Evolutionary conservation across 1,284 basidiomycete genomes (phyloP), one percentile per base, ranked within the genome.

Genomic region (Boletus semigastroideus): DNA sequence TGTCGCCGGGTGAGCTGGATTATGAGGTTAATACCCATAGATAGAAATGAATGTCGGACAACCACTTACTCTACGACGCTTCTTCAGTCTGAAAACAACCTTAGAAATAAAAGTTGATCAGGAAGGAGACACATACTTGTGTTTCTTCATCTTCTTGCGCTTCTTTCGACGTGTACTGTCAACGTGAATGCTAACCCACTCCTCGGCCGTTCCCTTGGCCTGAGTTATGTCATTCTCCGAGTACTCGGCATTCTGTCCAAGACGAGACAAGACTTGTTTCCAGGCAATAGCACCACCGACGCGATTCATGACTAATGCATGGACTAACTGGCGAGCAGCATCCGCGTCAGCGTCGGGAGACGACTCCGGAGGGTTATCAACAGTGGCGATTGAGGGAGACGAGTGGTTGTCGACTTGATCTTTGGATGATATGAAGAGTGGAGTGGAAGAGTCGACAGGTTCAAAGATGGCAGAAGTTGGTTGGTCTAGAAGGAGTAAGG

Each of bases 101-200:
- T 65, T 28, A 55, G 38, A 56, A 48, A 30, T 25, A 42, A 37
- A 41, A 16, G 22, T 4, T 7, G 34, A 49, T 20, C 45, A 48
- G 48, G 30, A 25, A 27, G n/a, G 49, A 34, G 14, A 16, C n/a
- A 76, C 86, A 70, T 66, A 90, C 89, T 92, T 92, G 67, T 92
- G 90, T 72, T 91, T 92, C 80, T 87, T 90, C 87, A 92, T 92
- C 82, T 91, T 92, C 80, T 83, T 90, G 75, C 82, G 77, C 61
- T 82, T 78, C 78, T 92, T 92, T 69, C 90, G 81, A 76, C 86
- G 87, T 25, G 80, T 83, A 61, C 90, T 92, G 61, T 92, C 90
- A 73, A 89, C 76, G 65, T 80, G 70, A 30, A 89, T 78, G 37
- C 80, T 77, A 55, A 80, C 75, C 76, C 75, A 81, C 44, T 84